Percentiles rank a stretch among this genome's conserved stretches.
phyloP scores from a whole-genome alignment of 441 rosid genomes.

The Metrosideros polymorpha region DNA sequence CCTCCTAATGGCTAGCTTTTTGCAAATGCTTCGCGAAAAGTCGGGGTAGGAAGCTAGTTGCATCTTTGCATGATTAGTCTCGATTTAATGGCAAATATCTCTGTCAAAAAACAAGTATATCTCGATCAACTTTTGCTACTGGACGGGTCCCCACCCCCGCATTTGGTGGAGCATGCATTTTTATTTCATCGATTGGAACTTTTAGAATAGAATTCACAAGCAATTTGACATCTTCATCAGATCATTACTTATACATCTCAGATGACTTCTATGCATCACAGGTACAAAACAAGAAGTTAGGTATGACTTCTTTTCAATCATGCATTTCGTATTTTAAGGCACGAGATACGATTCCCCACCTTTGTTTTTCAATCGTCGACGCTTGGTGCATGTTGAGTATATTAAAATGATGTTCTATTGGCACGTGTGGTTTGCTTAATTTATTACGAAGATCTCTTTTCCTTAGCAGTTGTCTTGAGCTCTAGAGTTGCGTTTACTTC shows the following conservation, averaged over 20 bases:
- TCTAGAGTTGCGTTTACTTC: neutral
- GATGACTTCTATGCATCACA: neutral
- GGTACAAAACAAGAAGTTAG: neutral
- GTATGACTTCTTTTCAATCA: neutral
- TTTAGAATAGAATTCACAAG: neutral
- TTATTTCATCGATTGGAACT: neutral
- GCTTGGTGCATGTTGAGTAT: neutral
- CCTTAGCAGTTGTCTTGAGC: neutral
- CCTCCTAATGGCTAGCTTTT: neutral
- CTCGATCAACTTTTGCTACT: neutral
- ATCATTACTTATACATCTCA: neutral
- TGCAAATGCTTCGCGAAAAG: neutral
- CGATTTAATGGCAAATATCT: neutral
- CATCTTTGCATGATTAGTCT: neutral
- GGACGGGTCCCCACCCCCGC: neutral
- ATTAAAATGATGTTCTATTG: neutral
- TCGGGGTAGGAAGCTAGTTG: neutral
- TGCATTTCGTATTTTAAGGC: neutral
- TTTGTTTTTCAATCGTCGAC: neutral
- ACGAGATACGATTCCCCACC: neutral
- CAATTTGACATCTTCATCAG: neutral
- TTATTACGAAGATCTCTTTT: neutral
- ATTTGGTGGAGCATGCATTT: neutral
- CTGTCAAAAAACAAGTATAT: neutral
- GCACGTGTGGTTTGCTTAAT: neutral